Base-by-base conservation (phyloP, 129 eudicot genomes). In the Tanacetum coccineum region DNA sequence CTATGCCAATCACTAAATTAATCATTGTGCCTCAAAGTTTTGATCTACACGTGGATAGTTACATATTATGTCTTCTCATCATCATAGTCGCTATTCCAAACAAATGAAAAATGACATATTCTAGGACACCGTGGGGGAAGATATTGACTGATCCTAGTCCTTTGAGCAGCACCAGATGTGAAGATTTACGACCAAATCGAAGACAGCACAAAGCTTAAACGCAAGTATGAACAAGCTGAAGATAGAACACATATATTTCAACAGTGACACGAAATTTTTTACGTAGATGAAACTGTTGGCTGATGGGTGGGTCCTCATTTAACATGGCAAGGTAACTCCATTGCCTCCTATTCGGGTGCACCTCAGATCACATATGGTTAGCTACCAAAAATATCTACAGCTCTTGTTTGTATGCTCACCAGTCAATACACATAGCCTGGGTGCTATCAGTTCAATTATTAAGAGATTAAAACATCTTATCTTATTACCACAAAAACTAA, bases 401-500 rank as follows among this genome's bases (percentile, higher is more conserved):
- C n/a, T 20, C 60, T 55, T 55, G n/a, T 55, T 55, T 55, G 60
- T 58, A 28, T 44, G 54, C 17, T 72, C 64, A 6, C 42, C 42
- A 36, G 42, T 36, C 42, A 44, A 15, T 45, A 51, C 52, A 14
- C 51, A 50, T 51, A 7, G 30, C 57, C 36, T 1, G 18, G 46
- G 13, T 1, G 2, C 25, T 22, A 60, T 60, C 51, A 39, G 22
- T 39, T 58, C 9, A 59, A 47, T 49, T 48, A 59, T 67, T 55
- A 45, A 64, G 30, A 52, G 36, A 28, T 13, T 55, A 12, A 42
- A 7, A 59, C 39, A 56, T 66, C 70, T 60, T 22, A 68, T 44
- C 56, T 20, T 17, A 46, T 54, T 9, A 64, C 50, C 70, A 71
- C 78, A 52, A 66, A 63, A 66, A 59, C 45, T 25, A 71, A 59